phyloP scores from a whole-genome alignment of 2,329 filamentous ascomycete genomes.

The Colletotrichum sansevieriae region DNA sequence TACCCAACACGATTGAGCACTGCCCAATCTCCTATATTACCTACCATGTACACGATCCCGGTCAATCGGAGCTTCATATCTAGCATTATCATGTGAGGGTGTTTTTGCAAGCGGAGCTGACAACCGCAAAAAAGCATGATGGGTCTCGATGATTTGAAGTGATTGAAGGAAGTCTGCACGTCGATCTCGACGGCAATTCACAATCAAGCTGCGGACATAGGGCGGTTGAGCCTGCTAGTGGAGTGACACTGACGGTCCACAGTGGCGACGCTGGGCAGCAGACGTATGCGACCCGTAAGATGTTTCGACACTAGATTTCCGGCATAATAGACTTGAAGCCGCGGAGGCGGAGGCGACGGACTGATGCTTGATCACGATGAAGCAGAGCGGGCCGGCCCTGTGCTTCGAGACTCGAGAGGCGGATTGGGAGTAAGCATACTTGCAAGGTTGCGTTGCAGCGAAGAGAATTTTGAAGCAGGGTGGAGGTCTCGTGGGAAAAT shows the following conservation, averaged over 20 bases:
- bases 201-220: too few relatives aligned
- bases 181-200: too few relatives aligned
- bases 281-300: background rate
- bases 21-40: slow-evolving; percentile 11
- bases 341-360: slow-evolving; percentile 12
- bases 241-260: background rate
- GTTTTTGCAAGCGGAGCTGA: background rate
- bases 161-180: too few relatives aligned
- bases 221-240: background rate
- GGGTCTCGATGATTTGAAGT: too few relatives aligned
- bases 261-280: background rate
- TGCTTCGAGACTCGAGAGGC: background rate
- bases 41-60: background rate
- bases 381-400: background rate
- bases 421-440: slow-evolving; percentile 2
- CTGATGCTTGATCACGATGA: slow-evolving; percentile 21
- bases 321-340: slow-evolving; percentile 7
- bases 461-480: slow-evolving; percentile 7
- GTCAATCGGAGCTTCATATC: slow-evolving; percentile 23
- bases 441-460: slow-evolving; percentile 19
- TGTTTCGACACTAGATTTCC: slow-evolving; percentile 17
- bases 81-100: slow-evolving; percentile 10
- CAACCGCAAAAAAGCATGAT: background rate
- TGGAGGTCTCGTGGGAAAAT: slow-evolving; percentile 9
- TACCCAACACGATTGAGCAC: too few relatives aligned